Base-by-base conservation (phyloP, 768 basidiomycete genomes). In the Leccinum variicolor region DNA sequence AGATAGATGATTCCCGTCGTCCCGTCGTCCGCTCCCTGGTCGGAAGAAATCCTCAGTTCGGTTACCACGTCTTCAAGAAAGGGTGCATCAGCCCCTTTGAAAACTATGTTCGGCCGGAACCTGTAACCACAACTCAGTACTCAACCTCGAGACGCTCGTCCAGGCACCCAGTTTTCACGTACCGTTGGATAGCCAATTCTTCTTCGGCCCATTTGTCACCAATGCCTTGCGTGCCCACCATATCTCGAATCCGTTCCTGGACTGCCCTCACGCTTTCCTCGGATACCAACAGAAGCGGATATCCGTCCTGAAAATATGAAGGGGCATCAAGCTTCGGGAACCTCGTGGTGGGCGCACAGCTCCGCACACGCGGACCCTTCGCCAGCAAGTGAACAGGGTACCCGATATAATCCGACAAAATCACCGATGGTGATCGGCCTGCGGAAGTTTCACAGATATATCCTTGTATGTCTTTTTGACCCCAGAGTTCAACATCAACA, bases 41-140 rank as follows among this genome's bases (percentile, higher is more conserved):
- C 63, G 8, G 79, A 73, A 29, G 80, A 79, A 63, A 89, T 78
- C 4, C 70, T 62, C 39, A 91, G 79, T 67, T 84, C 83, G 57
- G 83, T 80, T 81, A 87, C 84, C 36, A 75, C 69, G 62, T 92
- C 90, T 68, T 92, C 90, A 10, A 82, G 79, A 67, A 89, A 92
- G 5, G 89, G 81, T 4, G 78, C 79, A 2, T 81, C 86, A 2
- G 77, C 75, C 17, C 90, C 90, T 54, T 74, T 74, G 62, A 91
- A 68, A 7, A 91, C 80, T 52, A 92, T 84, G 65, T 92, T 92
- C 0, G 90, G 89, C 51, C 90, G 75, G 74, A 90, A 92, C 64
- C 89, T 90, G 62, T 21, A 54, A 25, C 41, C 41, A 53, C 14
- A 54, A n/a, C 46, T 53, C n/a, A n/a, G n/a, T n/a, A n/a, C n/a